Conservation (phyloP, 106 monocot genomes). For the Dioscorea alata region DNA sequence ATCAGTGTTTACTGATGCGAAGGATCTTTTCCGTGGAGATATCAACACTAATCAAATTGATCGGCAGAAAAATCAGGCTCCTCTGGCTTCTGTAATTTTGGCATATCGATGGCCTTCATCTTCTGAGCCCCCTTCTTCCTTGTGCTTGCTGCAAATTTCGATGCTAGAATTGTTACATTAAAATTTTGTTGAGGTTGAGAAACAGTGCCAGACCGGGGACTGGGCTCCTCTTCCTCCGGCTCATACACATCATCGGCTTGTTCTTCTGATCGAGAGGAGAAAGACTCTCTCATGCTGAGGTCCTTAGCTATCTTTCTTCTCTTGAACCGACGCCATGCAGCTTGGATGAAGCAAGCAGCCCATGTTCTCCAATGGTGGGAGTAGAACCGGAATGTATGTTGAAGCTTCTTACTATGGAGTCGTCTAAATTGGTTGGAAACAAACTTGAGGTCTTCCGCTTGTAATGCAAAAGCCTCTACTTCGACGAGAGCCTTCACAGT, state of each 20-base stretch:
- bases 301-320: conserved; percentile 52
- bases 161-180: conserved; percentile 26
- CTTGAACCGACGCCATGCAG: conserved; percentile 70
- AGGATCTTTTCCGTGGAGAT: not conserved
- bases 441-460: conserved; percentile 86
- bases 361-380: conserved; percentile 86
- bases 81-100: conserved; percentile 65
- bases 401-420: conserved; percentile 84
- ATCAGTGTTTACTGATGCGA: not conserved
- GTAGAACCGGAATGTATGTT: conserved; percentile 77
- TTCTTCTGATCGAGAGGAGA: conserved; percentile 27
- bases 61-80: conserved; percentile 84
- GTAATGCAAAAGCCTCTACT: conserved; percentile 74
- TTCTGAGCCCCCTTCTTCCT: conserved; percentile 24
- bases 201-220: conserved; percentile 1
- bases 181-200: conserved; percentile 22
- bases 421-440: conserved; percentile 81
- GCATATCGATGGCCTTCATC: conserved; percentile 23
- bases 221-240: conserved; percentile 17
- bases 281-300: conserved; percentile 49
- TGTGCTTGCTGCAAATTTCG: conserved; percentile 24
- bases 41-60: conserved; percentile 17
- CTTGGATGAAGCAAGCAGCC: conserved; percentile 82
- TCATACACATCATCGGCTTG: conserved; percentile 11
- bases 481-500: conserved; percentile 61